Evolutionary conservation across 306 rosid species (phyloP).

Genomic region (Gastrolobium bilobum): DNA sequence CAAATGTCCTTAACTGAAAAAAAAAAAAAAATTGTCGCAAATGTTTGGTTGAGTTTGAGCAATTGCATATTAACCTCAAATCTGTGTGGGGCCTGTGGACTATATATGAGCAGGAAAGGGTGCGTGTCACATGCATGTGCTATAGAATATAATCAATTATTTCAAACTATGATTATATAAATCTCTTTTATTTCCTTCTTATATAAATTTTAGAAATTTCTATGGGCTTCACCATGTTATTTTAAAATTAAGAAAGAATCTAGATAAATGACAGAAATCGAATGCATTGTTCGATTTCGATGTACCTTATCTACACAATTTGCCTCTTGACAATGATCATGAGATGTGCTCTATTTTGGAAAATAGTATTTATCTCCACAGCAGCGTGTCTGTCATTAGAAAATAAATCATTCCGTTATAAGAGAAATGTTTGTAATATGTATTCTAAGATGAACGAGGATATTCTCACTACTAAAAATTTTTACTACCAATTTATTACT

Average conservation of each 20-base stretch:
- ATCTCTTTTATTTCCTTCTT: neutral
- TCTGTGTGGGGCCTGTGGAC: neutral
- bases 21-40: neutral
- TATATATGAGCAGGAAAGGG: neutral
- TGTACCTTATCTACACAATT: constrained; percentile 21
- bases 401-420: too few relatives aligned
- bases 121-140: constrained; percentile 10
- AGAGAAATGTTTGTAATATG: too few relatives aligned
- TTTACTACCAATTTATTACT: too few relatives aligned
- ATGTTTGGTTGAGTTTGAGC: neutral
- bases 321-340: neutral
- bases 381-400: constrained; percentile 8
- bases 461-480: too few relatives aligned
- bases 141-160: neutral
- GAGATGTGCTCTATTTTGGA: constrained; percentile 16
- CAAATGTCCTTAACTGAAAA: too few relatives aligned
- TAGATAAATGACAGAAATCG: neutral
- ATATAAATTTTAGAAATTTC: neutral
- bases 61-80: neutral
- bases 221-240: neutral
- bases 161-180: neutral
- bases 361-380: neutral
- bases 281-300: constrained; percentile 21
- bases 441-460: too few relatives aligned
- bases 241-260: neutral